A percentile compares a stretch with the other conserved stretches of the same genome.
Conservation (phyloP, 2,329 filamentous ascomycete genomes). For the Helicocarpus griseus region DNA sequence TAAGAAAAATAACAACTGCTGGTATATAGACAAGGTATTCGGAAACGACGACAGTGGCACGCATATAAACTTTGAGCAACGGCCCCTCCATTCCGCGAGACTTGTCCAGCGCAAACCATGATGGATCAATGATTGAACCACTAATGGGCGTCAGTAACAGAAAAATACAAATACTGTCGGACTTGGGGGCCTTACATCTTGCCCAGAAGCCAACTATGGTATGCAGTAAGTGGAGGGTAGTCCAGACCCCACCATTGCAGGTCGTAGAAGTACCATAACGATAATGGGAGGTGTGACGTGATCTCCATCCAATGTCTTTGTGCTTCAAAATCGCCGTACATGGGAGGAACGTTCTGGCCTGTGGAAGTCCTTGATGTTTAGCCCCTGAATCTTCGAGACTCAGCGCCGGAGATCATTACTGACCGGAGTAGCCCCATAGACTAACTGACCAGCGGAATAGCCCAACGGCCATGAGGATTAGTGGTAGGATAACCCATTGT, state of each 20-base stretch:
- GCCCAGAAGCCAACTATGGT: slow-evolving; percentile 94
- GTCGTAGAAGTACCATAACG: slow-evolving; percentile 97
- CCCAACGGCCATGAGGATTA: slow-evolving; percentile 81
- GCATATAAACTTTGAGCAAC: slow-evolving; percentile 87
- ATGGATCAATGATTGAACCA: slow-evolving; percentile 64
- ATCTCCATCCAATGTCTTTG: slow-evolving; percentile 99
- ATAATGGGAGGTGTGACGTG: slow-evolving; percentile 76
- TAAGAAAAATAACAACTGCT: slow-evolving; percentile 72
- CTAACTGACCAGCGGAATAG: slow-evolving; percentile 89
- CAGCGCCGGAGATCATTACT: slow-evolving; percentile 11
- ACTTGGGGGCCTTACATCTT: slow-evolving; percentile 51
- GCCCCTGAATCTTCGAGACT: neutral
- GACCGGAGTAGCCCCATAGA: slow-evolving; percentile 91
- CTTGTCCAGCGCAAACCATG: slow-evolving; percentile 77
- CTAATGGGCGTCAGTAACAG: slow-evolving; percentile 24
- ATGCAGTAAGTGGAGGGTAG: slow-evolving; percentile 93
- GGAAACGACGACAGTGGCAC: slow-evolving; percentile 78
- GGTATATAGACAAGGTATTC: slow-evolving; percentile 88
- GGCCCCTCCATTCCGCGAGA: slow-evolving; percentile 76
- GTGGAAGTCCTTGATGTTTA: slow-evolving; percentile 7
- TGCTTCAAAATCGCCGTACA: slow-evolving; percentile 96
- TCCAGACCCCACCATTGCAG: slow-evolving; percentile 96
- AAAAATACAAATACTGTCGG: slow-evolving; percentile 1
- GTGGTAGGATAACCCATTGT: slow-evolving; percentile 83
- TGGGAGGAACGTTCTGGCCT: slow-evolving; percentile 74